Evolutionary conservation across 2,329 filamentous ascomycete genomes (phyloP).

Genomic region (Penicillium sp.): DNA sequence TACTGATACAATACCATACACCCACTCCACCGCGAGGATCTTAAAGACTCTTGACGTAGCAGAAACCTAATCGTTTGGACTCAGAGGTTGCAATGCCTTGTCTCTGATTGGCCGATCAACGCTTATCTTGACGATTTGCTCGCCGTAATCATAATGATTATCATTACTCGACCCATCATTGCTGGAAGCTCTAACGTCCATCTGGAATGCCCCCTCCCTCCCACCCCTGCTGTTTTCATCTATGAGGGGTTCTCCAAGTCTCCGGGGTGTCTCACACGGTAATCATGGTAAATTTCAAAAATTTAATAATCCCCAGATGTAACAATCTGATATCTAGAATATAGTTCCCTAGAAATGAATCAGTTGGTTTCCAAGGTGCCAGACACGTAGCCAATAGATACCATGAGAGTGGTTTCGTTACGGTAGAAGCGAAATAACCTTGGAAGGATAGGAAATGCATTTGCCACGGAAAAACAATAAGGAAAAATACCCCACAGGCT

Average conservation of each 20-base stretch:
- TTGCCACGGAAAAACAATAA: slow-evolving; percentile 14
- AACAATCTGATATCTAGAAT: not conserved
- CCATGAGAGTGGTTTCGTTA: not conserved
- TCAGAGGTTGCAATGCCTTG: slow-evolving; percentile 28
- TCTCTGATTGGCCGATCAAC: slow-evolving; percentile 29
- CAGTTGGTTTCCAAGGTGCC: not conserved
- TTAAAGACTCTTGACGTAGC: slow-evolving; percentile 35
- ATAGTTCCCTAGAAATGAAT: not conserved
- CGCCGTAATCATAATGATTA: slow-evolving; percentile 25
- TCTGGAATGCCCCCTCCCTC: slow-evolving; percentile 9
- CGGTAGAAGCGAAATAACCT: not conserved
- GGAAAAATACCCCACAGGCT: slow-evolving; percentile 15
- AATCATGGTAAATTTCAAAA: not conserved
- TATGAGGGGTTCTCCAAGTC: not conserved
- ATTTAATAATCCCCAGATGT: not conserved
- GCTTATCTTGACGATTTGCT: slow-evolving; percentile 33
- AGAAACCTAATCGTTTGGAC: slow-evolving; percentile 35
- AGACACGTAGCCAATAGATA: not conserved
- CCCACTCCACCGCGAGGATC: slow-evolving; percentile 21
- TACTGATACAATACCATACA: slow-evolving; percentile 7
- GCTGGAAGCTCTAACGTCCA: slow-evolving; percentile 4
- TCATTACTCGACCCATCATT: slow-evolving; percentile 19
- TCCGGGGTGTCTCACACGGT: not conserved
- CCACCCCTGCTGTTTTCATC: slow-evolving; percentile 13
- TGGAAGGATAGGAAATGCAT: not conserved